A percentile compares a stretch with the other conserved stretches of the same genome.
phyloP scores from a whole-genome alignment of 192 early-diverging fungal species.

The Backusella macrospora region DNA sequence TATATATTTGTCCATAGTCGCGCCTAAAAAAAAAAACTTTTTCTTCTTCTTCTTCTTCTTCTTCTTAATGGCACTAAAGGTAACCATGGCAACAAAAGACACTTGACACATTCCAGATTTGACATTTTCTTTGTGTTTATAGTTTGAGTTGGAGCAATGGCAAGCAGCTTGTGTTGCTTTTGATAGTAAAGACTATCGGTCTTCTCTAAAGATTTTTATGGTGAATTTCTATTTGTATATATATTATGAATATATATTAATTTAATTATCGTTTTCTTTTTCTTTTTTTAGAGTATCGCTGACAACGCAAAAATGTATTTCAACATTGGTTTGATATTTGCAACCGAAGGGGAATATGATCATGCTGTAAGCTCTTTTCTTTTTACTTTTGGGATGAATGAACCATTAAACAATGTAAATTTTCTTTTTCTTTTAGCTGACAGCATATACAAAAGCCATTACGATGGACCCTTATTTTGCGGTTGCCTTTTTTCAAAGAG shows the following conservation, averaged over 20 bases:
- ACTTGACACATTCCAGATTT: background rate
- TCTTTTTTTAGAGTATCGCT: slow-evolving; percentile 66
- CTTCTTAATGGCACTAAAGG: slow-evolving; percentile 1
- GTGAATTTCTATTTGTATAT: slow-evolving; percentile 47
- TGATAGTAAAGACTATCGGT: slow-evolving; percentile 71
- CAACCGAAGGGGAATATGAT: slow-evolving; percentile 72
- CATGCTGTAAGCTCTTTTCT: slow-evolving; percentile 73
- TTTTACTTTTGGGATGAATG: slow-evolving; percentile 6
- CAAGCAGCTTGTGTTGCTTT: slow-evolving; percentile 73
- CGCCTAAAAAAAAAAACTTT: background rate
- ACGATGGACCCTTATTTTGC: slow-evolving; percentile 86
- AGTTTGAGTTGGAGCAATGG: slow-evolving; percentile 88
- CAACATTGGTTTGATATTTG: slow-evolving; percentile 87
- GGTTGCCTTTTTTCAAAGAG: slow-evolving; percentile 92
- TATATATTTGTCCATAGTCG: too few relatives aligned
- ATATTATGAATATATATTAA: slow-evolving; percentile 32
- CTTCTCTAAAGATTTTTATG: slow-evolving; percentile 68
- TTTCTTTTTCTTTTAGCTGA: slow-evolving; percentile 57
- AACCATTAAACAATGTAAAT: background rate
- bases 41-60: too few relatives aligned
- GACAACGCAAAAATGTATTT: slow-evolving; percentile 95
- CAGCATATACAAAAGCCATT: slow-evolving; percentile 72
- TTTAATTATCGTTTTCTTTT: slow-evolving; percentile 18
- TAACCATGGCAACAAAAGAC: background rate
- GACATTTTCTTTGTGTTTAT: slow-evolving; percentile 7